Percentiles rank a stretch among this genome's conserved stretches.
These are phyloP conservation scores for Monosporascus sp. DNA, from an alignment of 2,329 filamentous ascomycete species.

Conservation along the genomic window DNA sequence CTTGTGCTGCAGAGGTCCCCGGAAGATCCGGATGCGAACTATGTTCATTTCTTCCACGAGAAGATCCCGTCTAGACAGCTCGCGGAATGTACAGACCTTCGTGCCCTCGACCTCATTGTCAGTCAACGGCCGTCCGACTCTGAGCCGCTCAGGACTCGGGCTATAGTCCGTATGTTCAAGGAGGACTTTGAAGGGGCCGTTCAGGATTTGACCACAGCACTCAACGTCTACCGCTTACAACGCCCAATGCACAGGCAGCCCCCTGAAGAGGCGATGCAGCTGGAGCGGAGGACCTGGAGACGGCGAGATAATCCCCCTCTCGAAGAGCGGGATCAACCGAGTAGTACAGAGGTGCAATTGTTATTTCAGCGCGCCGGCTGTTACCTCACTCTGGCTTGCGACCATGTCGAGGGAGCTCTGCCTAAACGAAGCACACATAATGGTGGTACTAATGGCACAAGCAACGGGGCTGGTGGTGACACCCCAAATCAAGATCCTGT, in stretches of 20 bases:
- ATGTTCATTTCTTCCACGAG: conserved; percentile 91
- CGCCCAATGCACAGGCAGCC: conserved; percentile 45
- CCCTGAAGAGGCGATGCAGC: conserved; percentile 46
- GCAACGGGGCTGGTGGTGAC: conserved; percentile 6
- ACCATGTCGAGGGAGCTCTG: conserved; percentile 56
- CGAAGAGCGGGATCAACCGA: conserved; percentile 55
- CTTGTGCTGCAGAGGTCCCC: conserved; percentile 67
- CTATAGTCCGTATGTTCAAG: conserved; percentile 70
- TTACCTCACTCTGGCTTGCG: conserved; percentile 67
- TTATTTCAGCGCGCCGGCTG: conserved; percentile 71
- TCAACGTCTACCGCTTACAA: conserved; percentile 51
- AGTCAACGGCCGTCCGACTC: conserved; percentile 57
- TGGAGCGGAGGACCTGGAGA: conserved; percentile 33
- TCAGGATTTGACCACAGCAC: conserved; percentile 64
- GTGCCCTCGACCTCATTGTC: conserved; percentile 64
- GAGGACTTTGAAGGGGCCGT: conserved; percentile 66
- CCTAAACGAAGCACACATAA: conserved; percentile 8
- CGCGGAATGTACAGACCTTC: conserved; percentile 65
- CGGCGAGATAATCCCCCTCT: conserved; percentile 26
- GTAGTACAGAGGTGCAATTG: conserved; percentile 68
- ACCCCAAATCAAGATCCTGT: conserved; percentile 3
- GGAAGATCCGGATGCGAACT: conserved; percentile 69
- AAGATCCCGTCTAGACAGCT: conserved; percentile 76
- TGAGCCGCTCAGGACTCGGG: conserved; percentile 67
- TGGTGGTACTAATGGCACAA: conserved; percentile 10